Evolutionary conservation across 305 asterid genomes (phyloP), one percentile per base, ranked within the genome.

Genomic region (Solanum hybrid): DNA sequence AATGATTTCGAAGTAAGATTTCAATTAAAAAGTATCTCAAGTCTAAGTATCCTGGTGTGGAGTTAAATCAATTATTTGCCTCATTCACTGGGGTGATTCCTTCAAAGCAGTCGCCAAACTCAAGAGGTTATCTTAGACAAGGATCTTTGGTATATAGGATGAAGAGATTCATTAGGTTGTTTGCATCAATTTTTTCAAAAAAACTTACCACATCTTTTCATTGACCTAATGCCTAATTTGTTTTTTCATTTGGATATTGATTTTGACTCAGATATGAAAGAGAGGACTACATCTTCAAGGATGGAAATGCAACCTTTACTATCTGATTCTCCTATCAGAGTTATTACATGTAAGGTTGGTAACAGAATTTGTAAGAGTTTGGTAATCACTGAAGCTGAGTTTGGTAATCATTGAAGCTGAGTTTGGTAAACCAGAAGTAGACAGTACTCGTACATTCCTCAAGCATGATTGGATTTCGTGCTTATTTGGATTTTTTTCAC

Each of bases 21-120:
- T 28, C 89, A 3, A 28, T 90, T 78, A 86, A 87, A 57, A 90
- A 88, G 5, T 91, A 61, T 91, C 40, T 92, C 40, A 85, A 26
- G 8, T 42, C 88, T 16, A 0, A 51, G 67, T 51, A 51, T 51
- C 10, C n/a, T 16, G 2, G 9, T 51, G 18, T 51, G 9, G 67
- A 51, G 8, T 6, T 51, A 18, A 16, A 51, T 18, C 67, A 51
- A 51, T 51, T 16, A 1, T 16, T 51, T 51, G 10, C 9, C n/a
- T 51, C 10, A 51, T 51, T 51, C 2, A 6, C 10, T 51, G 3
- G n/a, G 67, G n/a, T 51, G 9, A 51, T 18, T 51, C 67, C 10
- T 51, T 51, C n/a, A 0, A 51, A 51, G 67, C 2, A 51, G n/a
- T 18, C 10, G n/a, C 67, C n/a, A 51, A 51, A 5, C 67, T 18